These are phyloP conservation scores for Phaffia australis DNA, from an alignment of 768 basidiomycete genomes.

Conservation along the genomic window DNA sequence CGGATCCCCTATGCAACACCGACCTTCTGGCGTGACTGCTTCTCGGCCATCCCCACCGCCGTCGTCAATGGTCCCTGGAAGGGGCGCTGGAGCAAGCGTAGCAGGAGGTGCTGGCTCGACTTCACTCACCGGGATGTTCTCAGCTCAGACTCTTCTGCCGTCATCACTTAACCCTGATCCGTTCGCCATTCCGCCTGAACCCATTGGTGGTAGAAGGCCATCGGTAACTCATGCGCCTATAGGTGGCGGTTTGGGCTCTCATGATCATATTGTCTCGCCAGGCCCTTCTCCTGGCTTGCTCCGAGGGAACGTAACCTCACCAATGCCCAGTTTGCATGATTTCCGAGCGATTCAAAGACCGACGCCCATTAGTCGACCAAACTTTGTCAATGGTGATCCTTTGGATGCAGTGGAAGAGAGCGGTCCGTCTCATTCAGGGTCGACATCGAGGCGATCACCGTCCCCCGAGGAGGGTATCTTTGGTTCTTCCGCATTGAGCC, in stretches of 20 bases:
- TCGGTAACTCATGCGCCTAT: too few species aligned
- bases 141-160: constrained; percentile 8
- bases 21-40: background rate
- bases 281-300: constrained; percentile 8
- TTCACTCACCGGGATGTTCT: background rate
- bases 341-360: constrained; percentile 26
- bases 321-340: constrained; percentile 8
- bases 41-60: background rate
- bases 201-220: too few species aligned
- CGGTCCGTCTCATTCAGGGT: constrained; percentile 3
- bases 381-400: background rate
- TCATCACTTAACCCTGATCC: constrained; percentile 7
- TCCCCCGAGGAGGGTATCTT: constrained; percentile 13
- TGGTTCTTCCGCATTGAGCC: constrained; percentile 23
- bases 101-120: constrained; percentile 5
- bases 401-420: constrained; percentile 20
- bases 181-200: background rate
- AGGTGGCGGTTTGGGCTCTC: constrained; percentile 3
- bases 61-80: background rate
- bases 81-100: constrained; percentile 4
- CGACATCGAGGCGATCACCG: constrained; percentile 9
- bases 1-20: constrained; percentile 4
- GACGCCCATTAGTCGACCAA: constrained; percentile 22
- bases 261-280: background rate
- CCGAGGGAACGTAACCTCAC: constrained; percentile 8